A percentile compares a stretch with the other conserved stretches of the same genome.
phyloP scores from a whole-genome alignment of 179 eudicot genomes.

The Amaranthus tricolor region DNA sequence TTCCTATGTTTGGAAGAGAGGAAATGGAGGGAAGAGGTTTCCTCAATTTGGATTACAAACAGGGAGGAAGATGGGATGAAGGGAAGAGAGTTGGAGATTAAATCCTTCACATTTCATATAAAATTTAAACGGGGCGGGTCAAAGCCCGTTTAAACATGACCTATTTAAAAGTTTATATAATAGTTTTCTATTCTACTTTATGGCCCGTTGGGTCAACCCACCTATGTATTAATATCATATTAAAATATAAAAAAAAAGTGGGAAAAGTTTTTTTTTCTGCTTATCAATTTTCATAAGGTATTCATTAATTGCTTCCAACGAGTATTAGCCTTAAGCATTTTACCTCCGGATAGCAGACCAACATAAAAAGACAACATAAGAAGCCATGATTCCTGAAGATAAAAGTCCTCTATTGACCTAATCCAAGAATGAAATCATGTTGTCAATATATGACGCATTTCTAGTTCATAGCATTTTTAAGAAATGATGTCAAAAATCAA shows the following conservation, averaged over 20 bases:
- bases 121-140: background rate
- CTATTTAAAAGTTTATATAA: background rate
- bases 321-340: slow-evolving; percentile 9
- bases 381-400: slow-evolving; percentile 94
- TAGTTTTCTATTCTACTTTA: background rate
- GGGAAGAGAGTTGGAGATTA: background rate
- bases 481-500: background rate
- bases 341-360: slow-evolving; percentile 97
- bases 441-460: slow-evolving; percentile 1
- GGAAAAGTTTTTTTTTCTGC: too few species aligned
- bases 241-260: too few species aligned
- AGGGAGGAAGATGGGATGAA: background rate
- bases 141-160: background rate
- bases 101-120: background rate
- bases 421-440: slow-evolving; percentile 17
- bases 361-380: slow-evolving; percentile 82
- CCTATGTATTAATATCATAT: too few species aligned
- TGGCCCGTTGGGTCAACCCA: background rate
- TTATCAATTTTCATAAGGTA: background rate
- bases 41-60: too few species aligned
- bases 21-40: too few species aligned
- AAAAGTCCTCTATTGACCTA: slow-evolving; percentile 92
- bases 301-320: background rate
- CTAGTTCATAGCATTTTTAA: background rate
- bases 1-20: too few species aligned